A percentile compares a stretch with the other conserved stretches of the same genome.
phyloP scores from a whole-genome alignment of 371 early-diverging fungal species.

The Conidiobolus incongruus region DNA sequence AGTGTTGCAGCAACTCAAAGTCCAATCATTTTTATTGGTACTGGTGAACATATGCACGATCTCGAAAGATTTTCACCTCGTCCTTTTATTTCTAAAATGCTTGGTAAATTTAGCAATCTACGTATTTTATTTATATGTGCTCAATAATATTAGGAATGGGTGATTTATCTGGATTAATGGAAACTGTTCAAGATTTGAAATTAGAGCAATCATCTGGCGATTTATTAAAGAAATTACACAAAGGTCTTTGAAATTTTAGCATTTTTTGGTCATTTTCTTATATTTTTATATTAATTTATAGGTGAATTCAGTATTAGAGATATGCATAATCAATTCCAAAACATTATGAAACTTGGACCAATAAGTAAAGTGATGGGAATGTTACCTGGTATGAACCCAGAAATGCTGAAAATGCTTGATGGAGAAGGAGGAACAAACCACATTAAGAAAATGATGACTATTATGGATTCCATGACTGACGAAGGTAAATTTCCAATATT shows the following conservation, averaged over 20 bases:
- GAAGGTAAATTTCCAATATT: constrained; percentile 13
- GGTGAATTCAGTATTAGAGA: constrained; percentile 87
- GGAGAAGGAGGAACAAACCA: constrained; percentile 57
- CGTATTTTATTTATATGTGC: no score
- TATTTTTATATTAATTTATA: constrained; percentile 3
- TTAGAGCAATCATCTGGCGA: constrained; percentile 62
- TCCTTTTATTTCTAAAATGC: constrained; percentile 88
- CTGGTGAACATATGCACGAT: constrained; percentile 96
- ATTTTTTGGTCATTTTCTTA: not conserved
- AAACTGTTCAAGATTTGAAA: constrained; percentile 81
- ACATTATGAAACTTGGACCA: constrained; percentile 87
- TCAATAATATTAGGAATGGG: constrained; percentile 57
- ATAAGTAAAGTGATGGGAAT: constrained; percentile 90
- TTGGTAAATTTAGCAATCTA: constrained; percentile 20
- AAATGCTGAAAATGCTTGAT: constrained; percentile 44
- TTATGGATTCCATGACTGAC: constrained; percentile 96
- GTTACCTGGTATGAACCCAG: constrained; percentile 91
- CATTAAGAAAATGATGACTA: constrained; percentile 75
- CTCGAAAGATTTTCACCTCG: constrained; percentile 88
- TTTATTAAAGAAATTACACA: constrained; percentile 80
- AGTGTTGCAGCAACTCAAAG: constrained; percentile 93
- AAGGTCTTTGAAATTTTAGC: constrained; percentile 22
- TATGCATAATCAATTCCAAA: constrained; percentile 92
- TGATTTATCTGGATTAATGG: constrained; percentile 83
- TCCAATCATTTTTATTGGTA: constrained; percentile 97